Base-by-base conservation (phyloP, 805 yeast species). In the Hanseniaspora mollemarum region DNA sequence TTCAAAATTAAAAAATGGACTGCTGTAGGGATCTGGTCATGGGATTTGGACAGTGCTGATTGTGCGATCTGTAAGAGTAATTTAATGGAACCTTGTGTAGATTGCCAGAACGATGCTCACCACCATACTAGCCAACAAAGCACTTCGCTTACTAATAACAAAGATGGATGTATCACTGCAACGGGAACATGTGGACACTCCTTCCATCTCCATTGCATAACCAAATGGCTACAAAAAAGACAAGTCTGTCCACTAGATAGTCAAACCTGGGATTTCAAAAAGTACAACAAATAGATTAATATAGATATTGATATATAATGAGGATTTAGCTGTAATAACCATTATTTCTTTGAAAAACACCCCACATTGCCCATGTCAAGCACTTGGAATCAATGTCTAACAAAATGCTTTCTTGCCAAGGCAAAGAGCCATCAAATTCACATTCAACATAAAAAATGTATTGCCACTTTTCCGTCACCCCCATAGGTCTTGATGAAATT, bases 1-100 rank as follows among this genome's bases (percentile, higher is more conserved):
- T 88, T 92, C 60, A 96, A 90, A 64, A 88, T 92, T 37, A 85
- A 87, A 63, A 92, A 88, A 71, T 90, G 98, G 97, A 87, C 95
- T 13, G 97, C 97, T 0, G 98, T 92, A 44, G 97, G 97, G n/a
- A 87, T 92, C 64, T 92, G 99, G 99, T 87, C 96, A 0, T 92
- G 98, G 98, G 95, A 87, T 67, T 83, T 87, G 54, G 90, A 80
- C 32, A 90, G 87, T 51, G 98, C 94, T 57, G 87, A 86, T 51
- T 92, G 99, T 72, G 97, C 99, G 36, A 92, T 92, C 64, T 92
- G 99, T 74, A 77, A 97, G 63, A 92, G 90, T 67, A 96, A 90
- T 67, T 75, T 92, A 58, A 92, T 92, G 99, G 99, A 92, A 61
- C 92, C 92, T 16, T 92, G 98, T 65, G 84, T 92, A 57, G 97